These are phyloP conservation scores for Plasmopara muralis DNA, from an alignment of 352 stramenopile genomes.

Conservation along the genomic window DNA sequence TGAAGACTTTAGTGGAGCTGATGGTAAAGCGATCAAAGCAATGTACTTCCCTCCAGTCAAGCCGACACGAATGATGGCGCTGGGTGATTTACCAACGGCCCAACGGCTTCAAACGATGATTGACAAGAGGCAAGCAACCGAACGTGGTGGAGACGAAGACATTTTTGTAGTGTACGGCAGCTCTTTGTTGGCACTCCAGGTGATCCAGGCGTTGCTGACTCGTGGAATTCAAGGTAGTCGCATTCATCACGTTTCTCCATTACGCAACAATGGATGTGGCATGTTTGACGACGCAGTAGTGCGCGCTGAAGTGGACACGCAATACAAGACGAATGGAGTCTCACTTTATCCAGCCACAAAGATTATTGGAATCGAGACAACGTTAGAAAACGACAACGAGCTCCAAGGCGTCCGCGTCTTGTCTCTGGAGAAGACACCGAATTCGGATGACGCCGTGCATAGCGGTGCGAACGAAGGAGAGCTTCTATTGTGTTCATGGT, in stretches of 20 bases:
- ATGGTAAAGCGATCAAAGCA: slow-evolving; percentile 6
- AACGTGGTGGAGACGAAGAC: background rate
- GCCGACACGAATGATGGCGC: slow-evolving; percentile 20
- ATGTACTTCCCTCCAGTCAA: slow-evolving; percentile 20
- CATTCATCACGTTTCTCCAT: slow-evolving; percentile 53
- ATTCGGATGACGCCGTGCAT: background rate
- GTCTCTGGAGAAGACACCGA: slow-evolving; percentile 11
- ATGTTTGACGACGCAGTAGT: slow-evolving; percentile 61
- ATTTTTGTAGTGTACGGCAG: slow-evolving; percentile 56
- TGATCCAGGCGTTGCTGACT: slow-evolving; percentile 48
- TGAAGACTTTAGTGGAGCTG: slow-evolving; percentile 18
- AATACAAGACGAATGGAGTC: slow-evolving; percentile 34
- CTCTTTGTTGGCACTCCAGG: slow-evolving; percentile 58
- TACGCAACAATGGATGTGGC: slow-evolving; percentile 20
- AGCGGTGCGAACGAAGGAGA: slow-evolving; percentile 5
- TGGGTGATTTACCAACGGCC: slow-evolving; percentile 23
- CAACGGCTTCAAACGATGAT: slow-evolving; percentile 18
- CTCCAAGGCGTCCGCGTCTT: slow-evolving; percentile 42
- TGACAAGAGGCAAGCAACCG: background rate
- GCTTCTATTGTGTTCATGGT: slow-evolving; percentile 48
- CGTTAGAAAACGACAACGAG: slow-evolving; percentile 19
- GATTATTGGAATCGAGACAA: slow-evolving; percentile 35
- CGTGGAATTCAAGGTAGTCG: slow-evolving; percentile 33
- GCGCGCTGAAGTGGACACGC: slow-evolving; percentile 50
- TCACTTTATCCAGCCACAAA: slow-evolving; percentile 39